Percentiles rank a stretch among this genome's conserved stretches.
phyloP scores from a whole-genome alignment of 148 eudicot species.

The Rhododendron ferrugineum region DNA sequence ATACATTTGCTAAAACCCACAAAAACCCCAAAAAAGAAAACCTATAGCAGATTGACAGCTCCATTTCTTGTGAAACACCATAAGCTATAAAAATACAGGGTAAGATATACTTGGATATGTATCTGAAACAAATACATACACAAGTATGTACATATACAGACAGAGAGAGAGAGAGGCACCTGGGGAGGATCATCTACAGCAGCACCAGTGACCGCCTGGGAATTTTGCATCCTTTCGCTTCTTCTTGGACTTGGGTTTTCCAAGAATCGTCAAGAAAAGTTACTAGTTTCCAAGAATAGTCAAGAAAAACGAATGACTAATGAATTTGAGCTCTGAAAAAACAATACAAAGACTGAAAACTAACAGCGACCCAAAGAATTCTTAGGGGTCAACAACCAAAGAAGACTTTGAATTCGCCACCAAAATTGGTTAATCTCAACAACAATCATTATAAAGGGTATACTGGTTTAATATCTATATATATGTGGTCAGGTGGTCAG shows the following conservation, averaged over 20 bases:
- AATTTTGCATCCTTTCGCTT: neutral
- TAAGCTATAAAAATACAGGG: neutral
- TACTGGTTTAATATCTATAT: neutral
- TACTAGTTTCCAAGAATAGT: neutral
- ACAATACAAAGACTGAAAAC: neutral
- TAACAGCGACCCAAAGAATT: neutral
- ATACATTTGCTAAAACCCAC: neutral
- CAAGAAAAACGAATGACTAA: neutral
- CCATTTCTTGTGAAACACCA: neutral
- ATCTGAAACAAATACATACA: neutral
- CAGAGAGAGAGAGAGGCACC: neutral
- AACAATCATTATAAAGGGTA: neutral
- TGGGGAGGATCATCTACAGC: neutral
- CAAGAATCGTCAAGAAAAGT: neutral
- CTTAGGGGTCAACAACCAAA: neutral
- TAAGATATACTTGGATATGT: neutral
- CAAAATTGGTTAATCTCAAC: neutral
- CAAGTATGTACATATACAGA: neutral
- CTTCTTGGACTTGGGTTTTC: neutral
- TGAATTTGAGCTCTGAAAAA: neutral
- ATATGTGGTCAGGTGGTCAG: neutral
- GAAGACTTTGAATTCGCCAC: neutral
- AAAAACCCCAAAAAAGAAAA: neutral
- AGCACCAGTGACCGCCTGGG: neutral
- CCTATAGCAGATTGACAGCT: neutral